Base-by-base conservation (phyloP, 1,284 basidiomycete species). In the Apiotrichum domesticum region DNA sequence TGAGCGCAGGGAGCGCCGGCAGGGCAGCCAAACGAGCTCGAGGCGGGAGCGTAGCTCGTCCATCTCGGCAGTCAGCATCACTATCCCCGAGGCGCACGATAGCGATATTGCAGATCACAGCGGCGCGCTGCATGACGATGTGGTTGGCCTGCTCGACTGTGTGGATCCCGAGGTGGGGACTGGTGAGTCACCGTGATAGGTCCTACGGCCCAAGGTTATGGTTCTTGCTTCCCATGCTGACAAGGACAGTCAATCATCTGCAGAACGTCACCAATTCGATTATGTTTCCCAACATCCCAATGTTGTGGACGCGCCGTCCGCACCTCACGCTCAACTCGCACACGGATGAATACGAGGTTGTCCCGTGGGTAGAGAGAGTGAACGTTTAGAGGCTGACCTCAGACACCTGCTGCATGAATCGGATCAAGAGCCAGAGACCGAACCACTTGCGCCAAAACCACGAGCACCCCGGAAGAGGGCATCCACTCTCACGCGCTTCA, bases 221-320 rank as follows among this genome's bases (percentile, higher is more conserved):
- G 29, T 29, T 29, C 29, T 29, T 29, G 29, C 29, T 29, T 29
- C 29, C 29, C 29, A 29, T 3, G 29, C 29, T 29, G 29, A 29
- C 29, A 29, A 29, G 29, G 33, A 13, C 53, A 69, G 74, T 77
- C 11, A 72, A 72, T 53, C 67, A 73, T 45, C 61, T 77, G 5
- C 75, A 77, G 60, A 74, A 77, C 54, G 65, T 73, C 39, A 71
- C 73, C 7, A 77, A 77, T 56, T 66, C 65, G 2, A 67, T 77
- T 54, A 59, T 77, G 50, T 63, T 76, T n/a, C 75, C 75, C 2
- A 64, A 74, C 54, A 58, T 75, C 34, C 75, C 75, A 0, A 50
- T 55, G 35, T 55, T 76, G 32, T 76, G 71, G 69, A 63, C 58
- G 3, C 61, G 74, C 21, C 59, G 71, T 46, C 73, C 75, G 2